These are phyloP conservation scores for Solioccasus polychromus DNA, from an alignment of 768 basidiomycete species.

Conservation along the genomic window DNA sequence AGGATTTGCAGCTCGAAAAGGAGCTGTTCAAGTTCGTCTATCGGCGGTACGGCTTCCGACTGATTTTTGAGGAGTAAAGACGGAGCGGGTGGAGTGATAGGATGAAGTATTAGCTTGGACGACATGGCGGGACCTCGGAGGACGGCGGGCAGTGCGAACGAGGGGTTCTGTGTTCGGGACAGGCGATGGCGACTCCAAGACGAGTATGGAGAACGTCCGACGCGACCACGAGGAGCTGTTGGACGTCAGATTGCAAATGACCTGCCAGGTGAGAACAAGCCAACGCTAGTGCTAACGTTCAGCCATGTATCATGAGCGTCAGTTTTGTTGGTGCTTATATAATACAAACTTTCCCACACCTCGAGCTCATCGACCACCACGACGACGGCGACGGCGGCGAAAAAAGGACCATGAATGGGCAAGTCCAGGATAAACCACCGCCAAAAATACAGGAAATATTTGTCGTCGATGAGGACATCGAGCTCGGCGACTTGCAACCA, in stretches of 20 bases:
- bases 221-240: constrained; percentile 14
- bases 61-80: constrained; percentile 62
- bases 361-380: constrained; percentile 7
- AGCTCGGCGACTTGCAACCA: constrained; percentile 34
- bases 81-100: constrained; percentile 46
- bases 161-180: constrained; percentile 9
- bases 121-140: constrained; percentile 47
- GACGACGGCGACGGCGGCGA: not conserved
- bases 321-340: constrained; percentile 30
- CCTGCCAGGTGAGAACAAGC: constrained; percentile 24
- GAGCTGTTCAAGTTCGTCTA: constrained; percentile 67
- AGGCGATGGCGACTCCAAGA: constrained; percentile 9
- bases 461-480: constrained; percentile 21
- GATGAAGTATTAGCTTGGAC: constrained; percentile 53
- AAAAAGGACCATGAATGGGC: constrained; percentile 14
- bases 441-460: not conserved
- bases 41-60: constrained; percentile 64
- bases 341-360: constrained; percentile 23
- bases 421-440: not conserved
- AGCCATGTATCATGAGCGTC: constrained; percentile 30
- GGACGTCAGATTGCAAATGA: constrained; percentile 16
- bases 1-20: constrained; percentile 58
- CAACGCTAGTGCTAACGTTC: constrained; percentile 21
- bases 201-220: constrained; percentile 11
- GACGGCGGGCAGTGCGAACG: constrained; percentile 11